A percentile compares a stretch with the other conserved stretches of the same genome.
Conservation (phyloP, 228 moss, liverwort and hornwort species). For the Sphagnum fallax region DNA sequence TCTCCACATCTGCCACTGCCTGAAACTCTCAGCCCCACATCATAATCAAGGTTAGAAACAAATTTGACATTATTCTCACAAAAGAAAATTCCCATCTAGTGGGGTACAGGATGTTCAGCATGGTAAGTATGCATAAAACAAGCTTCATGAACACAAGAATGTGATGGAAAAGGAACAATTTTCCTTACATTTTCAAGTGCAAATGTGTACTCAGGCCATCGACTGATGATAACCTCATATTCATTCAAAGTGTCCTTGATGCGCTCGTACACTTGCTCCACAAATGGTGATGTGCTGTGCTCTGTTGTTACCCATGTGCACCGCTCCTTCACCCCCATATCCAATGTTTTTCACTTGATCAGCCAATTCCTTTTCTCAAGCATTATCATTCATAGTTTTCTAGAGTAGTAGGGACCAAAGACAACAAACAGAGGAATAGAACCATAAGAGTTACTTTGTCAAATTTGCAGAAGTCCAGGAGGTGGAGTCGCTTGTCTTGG, state of each 20-base stretch:
- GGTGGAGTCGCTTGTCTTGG: constrained; percentile 92
- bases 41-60: background rate
- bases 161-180: background rate
- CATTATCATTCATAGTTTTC: too few species aligned
- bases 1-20: constrained; percentile 91
- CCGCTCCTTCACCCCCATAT: constrained; percentile 50
- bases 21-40: constrained; percentile 13
- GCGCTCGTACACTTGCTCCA: constrained; percentile 91
- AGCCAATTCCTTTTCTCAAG: too few species aligned
- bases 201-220: constrained; percentile 95
- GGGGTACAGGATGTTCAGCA: too few species aligned
- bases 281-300: constrained; percentile 84
- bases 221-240: constrained; percentile 81
- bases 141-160: background rate
- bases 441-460: constrained; percentile 55
- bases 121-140: background rate
- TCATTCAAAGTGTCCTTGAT: constrained; percentile 89
- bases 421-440: background rate
- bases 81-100: background rate
- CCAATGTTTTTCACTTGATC: too few species aligned
- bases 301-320: constrained; percentile 76
- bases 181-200: constrained; percentile 70
- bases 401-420: background rate
- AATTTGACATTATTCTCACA: background rate
- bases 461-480: constrained; percentile 91